phyloP scores from a whole-genome alignment of 1,284 basidiomycete species.

The Rhizopogon parksii region DNA sequence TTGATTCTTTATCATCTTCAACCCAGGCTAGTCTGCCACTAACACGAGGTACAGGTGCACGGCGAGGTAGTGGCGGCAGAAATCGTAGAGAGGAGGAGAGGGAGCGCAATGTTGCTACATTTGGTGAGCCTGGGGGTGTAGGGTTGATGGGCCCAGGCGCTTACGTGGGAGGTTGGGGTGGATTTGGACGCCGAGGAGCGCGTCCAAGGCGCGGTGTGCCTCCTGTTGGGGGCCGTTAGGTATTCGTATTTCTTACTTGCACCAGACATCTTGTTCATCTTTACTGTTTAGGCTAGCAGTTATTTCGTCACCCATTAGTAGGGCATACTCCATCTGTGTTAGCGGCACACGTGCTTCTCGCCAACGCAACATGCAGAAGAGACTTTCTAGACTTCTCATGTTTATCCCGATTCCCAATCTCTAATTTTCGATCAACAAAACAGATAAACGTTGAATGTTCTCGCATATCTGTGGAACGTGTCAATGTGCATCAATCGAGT shows the following conservation, averaged over 20 bases:
- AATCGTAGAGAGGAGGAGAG: conserved; percentile 72
- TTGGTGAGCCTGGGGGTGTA: conserved; percentile 73
- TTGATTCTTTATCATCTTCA: conserved; percentile 66
- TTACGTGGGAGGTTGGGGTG: conserved; percentile 49
- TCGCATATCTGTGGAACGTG: no score
- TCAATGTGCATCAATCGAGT: no score
- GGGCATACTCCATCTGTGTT: background rate
- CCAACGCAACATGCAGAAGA: no score
- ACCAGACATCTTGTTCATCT: background rate
- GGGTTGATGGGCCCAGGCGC: conserved; percentile 63
- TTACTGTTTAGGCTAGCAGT: background rate
- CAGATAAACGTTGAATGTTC: no score
- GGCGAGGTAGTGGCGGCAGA: conserved; percentile 47
- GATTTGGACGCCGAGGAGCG: conserved; percentile 41
- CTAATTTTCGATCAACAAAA: no score
- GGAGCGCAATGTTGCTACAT: conserved; percentile 73
- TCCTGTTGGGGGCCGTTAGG: conserved; percentile 25
- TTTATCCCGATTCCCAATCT: no score
- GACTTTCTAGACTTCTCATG: no score
- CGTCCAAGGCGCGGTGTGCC: conserved; percentile 32
- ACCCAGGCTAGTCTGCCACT: conserved; percentile 31
- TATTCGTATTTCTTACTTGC: background rate
- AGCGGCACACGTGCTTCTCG: background rate
- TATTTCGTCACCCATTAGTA: background rate
- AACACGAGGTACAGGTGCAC: conserved; percentile 36